Evolutionary conservation across 2,329 filamentous ascomycete genomes (phyloP), one percentile per base, ranked within the genome.

Genomic region (Clarireedia homoeocarpa): DNA sequence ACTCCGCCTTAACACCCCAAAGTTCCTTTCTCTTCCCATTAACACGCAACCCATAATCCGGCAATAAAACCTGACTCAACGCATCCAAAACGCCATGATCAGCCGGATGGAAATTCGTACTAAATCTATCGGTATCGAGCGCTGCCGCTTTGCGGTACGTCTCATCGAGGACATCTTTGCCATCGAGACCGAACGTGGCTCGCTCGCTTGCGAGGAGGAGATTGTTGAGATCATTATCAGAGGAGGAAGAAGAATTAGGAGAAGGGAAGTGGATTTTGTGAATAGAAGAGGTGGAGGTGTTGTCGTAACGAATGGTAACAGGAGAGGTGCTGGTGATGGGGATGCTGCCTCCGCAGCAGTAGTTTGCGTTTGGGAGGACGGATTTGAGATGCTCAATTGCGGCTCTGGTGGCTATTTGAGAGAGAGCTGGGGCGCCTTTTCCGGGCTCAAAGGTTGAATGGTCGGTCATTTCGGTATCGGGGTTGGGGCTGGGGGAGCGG

Each of bases 141-240:
- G 57, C 76, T 77, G 20, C 80, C 73, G 58, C 81, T 56, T 76
- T 78, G 17, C 81, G 74, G 56, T 82, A 81, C 0, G 66, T 65
- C 54, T 78, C 74, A 56, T 84, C 79, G 2, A 75, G 65, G 0
- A 82, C 71, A 55, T 80, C 72, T 57, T 77, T 36, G 2, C 71
- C 69, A 0, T 70, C 70, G 5, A 62, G 59, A 0, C 79, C 80
- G 61, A 82, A 83, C 1, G 72, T 76, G 0, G 79, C 80, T 0
- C 77, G 76, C 42, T 63, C 56, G 56, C 70, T 73, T 26, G 71
- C 67, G 1, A 59, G 44, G 0, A 72, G 59, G 0, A 76, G 61
- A 4, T 61, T 55, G 1, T 60, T 51, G 1, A 67, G 39, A 10
- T 38, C 20, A 36, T 58, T 56, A 20, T 20, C 20, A 20, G 20